These are phyloP conservation scores for Neonectria punicea DNA, from an alignment of 2,329 filamentous ascomycete species.

Conservation along the genomic window DNA sequence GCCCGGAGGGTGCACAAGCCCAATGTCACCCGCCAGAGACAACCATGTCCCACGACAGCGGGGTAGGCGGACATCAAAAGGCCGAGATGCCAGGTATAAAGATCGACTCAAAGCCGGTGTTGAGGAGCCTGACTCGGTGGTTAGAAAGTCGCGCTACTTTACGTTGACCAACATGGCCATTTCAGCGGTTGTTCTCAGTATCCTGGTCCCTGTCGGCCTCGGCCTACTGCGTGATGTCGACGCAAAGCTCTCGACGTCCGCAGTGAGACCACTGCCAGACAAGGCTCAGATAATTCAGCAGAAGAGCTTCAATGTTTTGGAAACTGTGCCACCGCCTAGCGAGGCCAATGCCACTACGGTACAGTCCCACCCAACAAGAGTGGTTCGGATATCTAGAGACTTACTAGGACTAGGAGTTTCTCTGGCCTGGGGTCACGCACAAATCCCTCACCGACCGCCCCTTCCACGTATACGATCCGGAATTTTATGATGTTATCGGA, in stretches of 20 bases:
- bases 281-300: not conserved
- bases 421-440: constrained; percentile 38
- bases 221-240: not conserved
- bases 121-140: not conserved
- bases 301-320: not conserved
- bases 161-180: not conserved
- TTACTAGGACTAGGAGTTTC: constrained; percentile 18
- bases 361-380: fast-evolving
- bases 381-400: not conserved
- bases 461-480: constrained; percentile 56
- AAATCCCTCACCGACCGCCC: constrained; percentile 35
- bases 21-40: not conserved
- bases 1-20: not conserved
- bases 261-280: not conserved
- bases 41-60: not conserved
- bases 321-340: not conserved
- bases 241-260: not conserved
- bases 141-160: not conserved
- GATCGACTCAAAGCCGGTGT: not conserved
- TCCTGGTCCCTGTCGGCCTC: not conserved
- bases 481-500: constrained; percentile 63
- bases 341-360: not conserved
- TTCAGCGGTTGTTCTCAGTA: not conserved
- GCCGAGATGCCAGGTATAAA: not conserved
- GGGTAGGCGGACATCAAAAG: not conserved